Percentiles rank a stretch among this genome's conserved stretches.
Conservation (phyloP, 2,329 filamentous ascomycete genomes). For the Diplodia scrobiculata region DNA sequence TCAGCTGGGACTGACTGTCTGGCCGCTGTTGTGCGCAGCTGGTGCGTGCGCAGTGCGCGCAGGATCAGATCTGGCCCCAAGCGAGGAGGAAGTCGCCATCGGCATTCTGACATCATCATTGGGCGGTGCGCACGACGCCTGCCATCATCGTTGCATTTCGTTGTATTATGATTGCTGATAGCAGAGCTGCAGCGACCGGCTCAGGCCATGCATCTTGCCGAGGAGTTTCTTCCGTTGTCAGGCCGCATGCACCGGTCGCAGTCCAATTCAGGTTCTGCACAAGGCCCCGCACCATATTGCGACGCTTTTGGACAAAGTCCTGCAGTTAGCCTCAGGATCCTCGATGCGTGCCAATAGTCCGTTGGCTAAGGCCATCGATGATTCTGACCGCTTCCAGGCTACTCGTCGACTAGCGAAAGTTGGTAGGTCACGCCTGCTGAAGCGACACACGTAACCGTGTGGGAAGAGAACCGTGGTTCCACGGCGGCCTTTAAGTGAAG, state of each 20-base stretch:
- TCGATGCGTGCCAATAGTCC: slow-evolving; percentile 18
- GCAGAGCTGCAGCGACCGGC: background rate
- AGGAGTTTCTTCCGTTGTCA: slow-evolving; percentile 12
- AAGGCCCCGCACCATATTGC: background rate
- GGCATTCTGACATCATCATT: slow-evolving; percentile 5
- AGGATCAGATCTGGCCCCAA: background rate
- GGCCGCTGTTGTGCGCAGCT: background rate
- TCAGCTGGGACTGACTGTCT: background rate
- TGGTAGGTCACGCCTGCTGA: slow-evolving; percentile 12
- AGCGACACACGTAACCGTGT: slow-evolving; percentile 9
- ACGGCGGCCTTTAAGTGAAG: slow-evolving; percentile 11
- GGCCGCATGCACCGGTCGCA: background rate
- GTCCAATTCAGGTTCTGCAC: background rate
- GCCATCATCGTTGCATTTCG: too few species aligned
- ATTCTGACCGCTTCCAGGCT: slow-evolving; percentile 4
- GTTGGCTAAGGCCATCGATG: slow-evolving; percentile 1
- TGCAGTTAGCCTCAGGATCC: background rate
- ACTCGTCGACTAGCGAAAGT: slow-evolving; percentile 7
- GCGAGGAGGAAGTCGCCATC: background rate
- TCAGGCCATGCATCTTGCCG: background rate
- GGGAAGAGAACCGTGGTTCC: slow-evolving; percentile 4
- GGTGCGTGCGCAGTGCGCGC: background rate
- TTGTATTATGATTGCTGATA: background rate
- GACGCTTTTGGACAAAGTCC: background rate
- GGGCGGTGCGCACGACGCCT: slow-evolving; percentile 4